Conservation (phyloP, 1,139 yeast genomes). For the Taphrina flavorubra region DNA sequence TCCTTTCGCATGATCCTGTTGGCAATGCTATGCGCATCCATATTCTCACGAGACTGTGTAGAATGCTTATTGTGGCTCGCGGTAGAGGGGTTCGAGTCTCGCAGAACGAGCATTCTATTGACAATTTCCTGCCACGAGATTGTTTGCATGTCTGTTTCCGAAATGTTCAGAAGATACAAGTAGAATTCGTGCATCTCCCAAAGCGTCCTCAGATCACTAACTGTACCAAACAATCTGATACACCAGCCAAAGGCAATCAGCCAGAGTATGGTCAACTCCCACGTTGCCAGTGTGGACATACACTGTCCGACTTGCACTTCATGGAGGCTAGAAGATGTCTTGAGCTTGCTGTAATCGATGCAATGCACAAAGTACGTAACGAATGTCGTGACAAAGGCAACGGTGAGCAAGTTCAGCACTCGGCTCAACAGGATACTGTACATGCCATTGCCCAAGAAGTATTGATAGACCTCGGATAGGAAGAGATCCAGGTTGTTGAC, state of each 20-base stretch:
- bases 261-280: slow-evolving; percentile 65
- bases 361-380: slow-evolving; percentile 85
- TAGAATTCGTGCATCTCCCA: slow-evolving; percentile 71
- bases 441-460: slow-evolving; percentile 84
- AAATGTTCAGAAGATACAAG: slow-evolving; percentile 53
- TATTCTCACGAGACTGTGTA: slow-evolving; percentile 65
- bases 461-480: slow-evolving; percentile 78
- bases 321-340: slow-evolving; percentile 53
- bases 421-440: slow-evolving; percentile 73
- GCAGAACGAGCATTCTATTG: slow-evolving; percentile 71
- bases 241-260: slow-evolving; percentile 64
- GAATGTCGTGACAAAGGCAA: slow-evolving; percentile 76
- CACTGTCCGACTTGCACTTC: slow-evolving; percentile 70
- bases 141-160: slow-evolving; percentile 83
- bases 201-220: slow-evolving; percentile 58
- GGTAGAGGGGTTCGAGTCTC: slow-evolving; percentile 79
- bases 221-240: slow-evolving; percentile 65
- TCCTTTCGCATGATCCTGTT: slow-evolving; percentile 95
- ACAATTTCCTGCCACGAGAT: slow-evolving; percentile 91
- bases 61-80: slow-evolving; percentile 55
- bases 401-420: slow-evolving; percentile 68
- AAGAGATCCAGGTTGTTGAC: slow-evolving; percentile 88
- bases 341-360: slow-evolving; percentile 65
- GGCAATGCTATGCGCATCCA: slow-evolving; percentile 93
- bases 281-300: slow-evolving; percentile 52